These are phyloP conservation scores for Trichoderma virens DNA, from an alignment of 495 filamentous ascomycete genomes.

Conservation along the genomic window DNA sequence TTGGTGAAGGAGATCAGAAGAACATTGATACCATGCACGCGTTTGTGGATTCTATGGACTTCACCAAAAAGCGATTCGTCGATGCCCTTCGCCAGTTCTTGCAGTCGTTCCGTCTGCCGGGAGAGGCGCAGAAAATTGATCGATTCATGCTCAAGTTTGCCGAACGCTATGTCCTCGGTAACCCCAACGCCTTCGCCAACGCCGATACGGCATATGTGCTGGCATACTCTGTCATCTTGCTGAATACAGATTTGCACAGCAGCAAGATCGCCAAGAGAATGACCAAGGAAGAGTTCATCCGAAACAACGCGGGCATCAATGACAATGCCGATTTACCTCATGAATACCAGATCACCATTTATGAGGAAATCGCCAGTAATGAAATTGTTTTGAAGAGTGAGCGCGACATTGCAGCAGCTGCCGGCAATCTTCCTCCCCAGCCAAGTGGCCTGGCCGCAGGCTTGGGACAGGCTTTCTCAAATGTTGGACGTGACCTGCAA, in stretches of 20 bases:
- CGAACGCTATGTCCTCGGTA: slow-evolving; percentile 86
- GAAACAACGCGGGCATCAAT: slow-evolving; percentile 98
- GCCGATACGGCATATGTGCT: slow-evolving; percentile 96
- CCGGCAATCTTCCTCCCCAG: slow-evolving; percentile 52
- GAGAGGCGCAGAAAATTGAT: slow-evolving; percentile 98
- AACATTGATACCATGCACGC: slow-evolving; percentile 98
- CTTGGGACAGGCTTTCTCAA: slow-evolving; percentile 82
- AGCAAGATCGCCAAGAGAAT: slow-evolving; percentile 77
- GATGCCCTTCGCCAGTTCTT: slow-evolving; percentile 86
- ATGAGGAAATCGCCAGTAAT: slow-evolving; percentile 80
- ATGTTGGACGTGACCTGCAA: slow-evolving; percentile 84
- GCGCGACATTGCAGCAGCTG: slow-evolving; percentile 72
- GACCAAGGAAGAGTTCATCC: slow-evolving; percentile 95
- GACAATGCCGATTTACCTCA: slow-evolving; percentile 89
- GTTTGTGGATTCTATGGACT: slow-evolving; percentile 94
- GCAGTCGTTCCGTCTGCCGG: slow-evolving; percentile 89
- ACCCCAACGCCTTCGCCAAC: slow-evolving; percentile 96
- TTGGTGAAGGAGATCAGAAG: slow-evolving; percentile 85
- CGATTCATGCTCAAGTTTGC: slow-evolving; percentile 99
- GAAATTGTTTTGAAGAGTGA: slow-evolving; percentile 95
- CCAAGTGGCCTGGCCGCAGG: slow-evolving; percentile 68
- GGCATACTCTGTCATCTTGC: slow-evolving; percentile 90
- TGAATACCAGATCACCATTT: slow-evolving; percentile 85
- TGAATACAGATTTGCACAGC: slow-evolving; percentile 96
- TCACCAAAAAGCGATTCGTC: slow-evolving; percentile 85